Percentiles rank a stretch among this genome's conserved stretches.
Evolutionary conservation across 768 basidiomycete genomes (phyloP).

Genomic region (Lentinus tigrinus): DNA sequence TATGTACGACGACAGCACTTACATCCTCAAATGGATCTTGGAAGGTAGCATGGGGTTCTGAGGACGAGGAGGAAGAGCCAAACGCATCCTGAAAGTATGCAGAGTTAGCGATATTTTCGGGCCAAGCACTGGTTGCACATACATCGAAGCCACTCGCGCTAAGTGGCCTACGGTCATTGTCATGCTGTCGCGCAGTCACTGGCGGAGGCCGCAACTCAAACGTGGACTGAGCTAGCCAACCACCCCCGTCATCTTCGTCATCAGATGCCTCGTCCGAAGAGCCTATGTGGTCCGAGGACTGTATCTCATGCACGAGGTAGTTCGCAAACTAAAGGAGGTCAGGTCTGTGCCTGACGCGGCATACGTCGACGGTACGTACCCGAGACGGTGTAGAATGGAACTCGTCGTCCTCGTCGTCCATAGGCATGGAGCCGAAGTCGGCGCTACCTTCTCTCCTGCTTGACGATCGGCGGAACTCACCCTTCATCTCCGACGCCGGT

Average conservation of each 20-base stretch:
- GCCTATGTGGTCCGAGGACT: constrained; percentile 56
- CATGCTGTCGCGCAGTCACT: constrained; percentile 24
- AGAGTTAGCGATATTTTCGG: not conserved
- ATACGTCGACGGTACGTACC: too few species aligned
- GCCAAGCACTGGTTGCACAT: not conserved
- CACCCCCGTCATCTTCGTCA: constrained; percentile 73
- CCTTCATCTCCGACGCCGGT: constrained; percentile 34
- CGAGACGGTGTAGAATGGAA: constrained; percentile 43
- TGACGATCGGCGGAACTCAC: constrained; percentile 59
- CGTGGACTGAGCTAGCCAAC: constrained; percentile 79
- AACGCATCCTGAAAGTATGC: constrained; percentile 30
- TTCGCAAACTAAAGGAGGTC: constrained; percentile 90
- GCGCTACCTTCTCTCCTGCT: constrained; percentile 53
- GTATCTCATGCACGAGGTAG: constrained; percentile 76
- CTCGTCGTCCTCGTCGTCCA: constrained; percentile 47
- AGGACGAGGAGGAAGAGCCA: constrained; percentile 18
- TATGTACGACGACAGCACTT: constrained; percentile 25
- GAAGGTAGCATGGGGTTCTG: constrained; percentile 14
- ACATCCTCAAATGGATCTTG: constrained; percentile 43
- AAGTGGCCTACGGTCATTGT: constrained; percentile 30
- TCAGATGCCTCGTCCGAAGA: constrained; percentile 53
- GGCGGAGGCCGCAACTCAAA: constrained; percentile 43
- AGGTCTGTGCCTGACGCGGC: too few species aligned
- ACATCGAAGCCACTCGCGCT: constrained; percentile 32
- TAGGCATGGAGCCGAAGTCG: constrained; percentile 57